Evolutionary conservation across 345 rosid genomes (phyloP).

Genomic region (Tarenaya hassleriana): DNA sequence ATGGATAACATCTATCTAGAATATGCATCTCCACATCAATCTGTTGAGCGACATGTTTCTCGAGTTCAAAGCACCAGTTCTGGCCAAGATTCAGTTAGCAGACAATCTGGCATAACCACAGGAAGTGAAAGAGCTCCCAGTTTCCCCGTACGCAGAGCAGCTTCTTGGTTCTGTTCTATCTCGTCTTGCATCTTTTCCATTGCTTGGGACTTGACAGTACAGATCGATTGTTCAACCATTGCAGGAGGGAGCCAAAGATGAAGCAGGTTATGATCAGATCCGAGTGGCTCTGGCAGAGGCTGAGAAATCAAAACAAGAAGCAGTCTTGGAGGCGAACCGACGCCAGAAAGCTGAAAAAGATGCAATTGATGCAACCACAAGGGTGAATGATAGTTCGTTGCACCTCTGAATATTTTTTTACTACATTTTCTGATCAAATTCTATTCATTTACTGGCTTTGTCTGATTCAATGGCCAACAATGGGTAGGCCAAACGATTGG

Average conservation of each 20-base stretch:
- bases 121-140: not conserved
- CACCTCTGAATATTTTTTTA: constrained; percentile 5
- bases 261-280: constrained; percentile 19
- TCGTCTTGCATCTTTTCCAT: too few species aligned
- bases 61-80: constrained; percentile 9
- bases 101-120: not conserved
- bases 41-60: too few species aligned
- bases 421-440: not conserved
- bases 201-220: not conserved
- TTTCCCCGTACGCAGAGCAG: not conserved
- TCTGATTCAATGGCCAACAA: not conserved
- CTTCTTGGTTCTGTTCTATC: too few species aligned
- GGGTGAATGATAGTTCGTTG: constrained; percentile 38
- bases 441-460: not conserved
- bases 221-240: too few species aligned
- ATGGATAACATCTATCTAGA: constrained; percentile 2
- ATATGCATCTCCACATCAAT: constrained; percentile 2
- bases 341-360: constrained; percentile 54
- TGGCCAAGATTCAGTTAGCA: constrained; percentile 2
- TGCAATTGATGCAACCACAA: constrained; percentile 45
- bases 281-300: constrained; percentile 41
- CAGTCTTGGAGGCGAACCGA: constrained; percentile 44
- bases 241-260: too few species aligned
- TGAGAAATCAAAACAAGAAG: constrained; percentile 40
- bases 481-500: constrained; percentile 46